phyloP scores from a whole-genome alignment of 139 green algal genomes.

The Protoeuglena noctilucae region DNA sequence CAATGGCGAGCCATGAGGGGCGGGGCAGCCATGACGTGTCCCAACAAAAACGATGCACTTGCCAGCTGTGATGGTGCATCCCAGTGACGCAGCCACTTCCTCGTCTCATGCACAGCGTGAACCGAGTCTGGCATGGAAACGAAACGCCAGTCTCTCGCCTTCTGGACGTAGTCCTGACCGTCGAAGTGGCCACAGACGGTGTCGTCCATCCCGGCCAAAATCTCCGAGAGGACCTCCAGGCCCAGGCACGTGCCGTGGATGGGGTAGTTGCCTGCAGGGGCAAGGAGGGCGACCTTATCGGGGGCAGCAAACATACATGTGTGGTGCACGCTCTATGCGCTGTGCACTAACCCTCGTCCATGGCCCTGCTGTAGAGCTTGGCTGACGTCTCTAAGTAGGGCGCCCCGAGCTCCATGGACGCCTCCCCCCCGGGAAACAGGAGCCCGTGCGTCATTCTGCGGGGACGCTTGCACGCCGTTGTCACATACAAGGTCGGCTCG shows the following conservation, averaged over 20 bases:
- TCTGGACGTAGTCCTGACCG: constrained; percentile 1
- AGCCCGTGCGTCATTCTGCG: constrained; percentile 3
- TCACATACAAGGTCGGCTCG: no score
- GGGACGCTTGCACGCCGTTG: no score
- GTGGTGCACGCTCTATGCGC: neutral
- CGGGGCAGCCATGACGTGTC: no score
- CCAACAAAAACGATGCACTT: no score
- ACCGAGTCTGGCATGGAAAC: neutral
- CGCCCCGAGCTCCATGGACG: neutral
- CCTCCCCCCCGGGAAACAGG: constrained; percentile 1
- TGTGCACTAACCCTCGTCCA: neutral
- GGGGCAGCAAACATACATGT: neutral
- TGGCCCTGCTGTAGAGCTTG: neutral
- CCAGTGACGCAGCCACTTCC: neutral
- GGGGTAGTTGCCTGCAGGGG: constrained; percentile 21
- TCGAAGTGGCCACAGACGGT: constrained; percentile 5
- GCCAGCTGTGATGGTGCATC: no score
- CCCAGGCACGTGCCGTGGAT: constrained; percentile 25
- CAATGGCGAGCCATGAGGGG: no score
- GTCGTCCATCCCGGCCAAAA: constrained; percentile 5
- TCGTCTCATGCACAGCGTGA: neutral
- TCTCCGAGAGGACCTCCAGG: constrained; percentile 14
- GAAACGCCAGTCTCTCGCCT: neutral
- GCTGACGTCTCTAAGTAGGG: neutral
- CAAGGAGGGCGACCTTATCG: neutral